Percentiles rank a stretch among this genome's conserved stretches.
These are phyloP conservation scores for Comarum palustre DNA, from an alignment of 306 rosid species.

Conservation along the genomic window DNA sequence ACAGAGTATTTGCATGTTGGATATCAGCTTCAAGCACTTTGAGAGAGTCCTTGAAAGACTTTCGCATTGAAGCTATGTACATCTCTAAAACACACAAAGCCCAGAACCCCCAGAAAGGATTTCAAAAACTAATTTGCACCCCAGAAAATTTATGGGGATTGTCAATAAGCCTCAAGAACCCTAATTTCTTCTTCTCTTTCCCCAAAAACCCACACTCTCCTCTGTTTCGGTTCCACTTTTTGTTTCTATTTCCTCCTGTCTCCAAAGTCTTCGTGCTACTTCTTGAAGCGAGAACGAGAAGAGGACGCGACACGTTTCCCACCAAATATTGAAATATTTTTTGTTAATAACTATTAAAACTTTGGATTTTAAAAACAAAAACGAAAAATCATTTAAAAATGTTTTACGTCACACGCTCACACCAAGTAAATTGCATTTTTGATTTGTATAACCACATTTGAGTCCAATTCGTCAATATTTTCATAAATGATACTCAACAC, in stretches of 20 bases:
- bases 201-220: conserved; percentile 21
- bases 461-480: too few relatives aligned
- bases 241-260: conserved; percentile 13
- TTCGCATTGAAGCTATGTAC: conserved; percentile 91
- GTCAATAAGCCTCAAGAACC: conserved; percentile 24
- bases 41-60: conserved; percentile 93
- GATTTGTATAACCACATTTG: too few relatives aligned
- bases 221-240: neutral
- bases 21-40: conserved; percentile 98
- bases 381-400: too few relatives aligned
- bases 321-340: too few relatives aligned
- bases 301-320: conserved; percentile 57
- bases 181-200: conserved; percentile 3
- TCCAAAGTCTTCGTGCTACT: conserved; percentile 48
- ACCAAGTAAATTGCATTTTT: too few relatives aligned
- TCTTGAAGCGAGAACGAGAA: conserved; percentile 64
- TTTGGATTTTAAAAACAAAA: too few relatives aligned
- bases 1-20: conserved; percentile 95
- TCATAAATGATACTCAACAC: too few relatives aligned
- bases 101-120: neutral
- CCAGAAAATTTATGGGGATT: neutral
- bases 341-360: neutral
- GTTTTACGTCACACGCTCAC: too few relatives aligned
- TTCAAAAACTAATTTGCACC: conserved; percentile 3
- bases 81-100: conserved; percentile 30